phyloP scores from a whole-genome alignment of 352 stramenopile species.

The Phytophthora cactorum region DNA sequence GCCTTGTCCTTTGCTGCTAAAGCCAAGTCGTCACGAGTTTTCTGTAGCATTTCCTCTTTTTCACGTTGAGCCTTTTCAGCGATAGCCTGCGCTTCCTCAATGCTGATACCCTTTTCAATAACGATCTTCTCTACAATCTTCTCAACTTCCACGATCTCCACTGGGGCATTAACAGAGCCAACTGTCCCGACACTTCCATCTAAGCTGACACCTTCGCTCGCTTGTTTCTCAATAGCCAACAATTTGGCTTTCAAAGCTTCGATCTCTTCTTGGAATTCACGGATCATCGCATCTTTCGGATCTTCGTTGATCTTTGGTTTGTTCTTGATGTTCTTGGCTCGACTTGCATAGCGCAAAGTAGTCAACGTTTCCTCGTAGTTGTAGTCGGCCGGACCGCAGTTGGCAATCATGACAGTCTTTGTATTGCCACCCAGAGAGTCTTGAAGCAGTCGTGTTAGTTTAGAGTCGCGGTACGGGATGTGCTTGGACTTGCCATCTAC shows the following conservation, averaged over 20 bases:
- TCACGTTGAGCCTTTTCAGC: constrained; percentile 75
- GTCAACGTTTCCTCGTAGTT: constrained; percentile 97
- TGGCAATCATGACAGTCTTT: constrained; percentile 98
- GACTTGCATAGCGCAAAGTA: constrained; percentile 96
- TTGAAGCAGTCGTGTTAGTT: constrained; percentile 97
- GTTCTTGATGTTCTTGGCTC: constrained; percentile 99
- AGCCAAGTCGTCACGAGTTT: constrained; percentile 73
- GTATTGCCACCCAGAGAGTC: constrained; percentile 98
- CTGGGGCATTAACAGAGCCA: constrained; percentile 4
- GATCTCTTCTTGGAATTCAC: constrained; percentile 98
- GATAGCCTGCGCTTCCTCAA: constrained; percentile 77
- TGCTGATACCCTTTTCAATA: constrained; percentile 84
- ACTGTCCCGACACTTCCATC: constrained; percentile 2
- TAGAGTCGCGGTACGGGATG: constrained; percentile 93
- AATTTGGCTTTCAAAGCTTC: constrained; percentile 91
- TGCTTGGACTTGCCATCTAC: constrained; percentile 89
- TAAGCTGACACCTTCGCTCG: constrained; percentile 26
- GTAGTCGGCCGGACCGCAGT: constrained; percentile 97
- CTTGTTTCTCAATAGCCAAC: constrained; percentile 57
- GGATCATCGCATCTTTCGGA: constrained; percentile 97
- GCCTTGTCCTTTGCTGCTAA: constrained; percentile 82
- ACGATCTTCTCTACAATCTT: constrained; percentile 88
- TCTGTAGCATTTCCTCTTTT: constrained; percentile 77
- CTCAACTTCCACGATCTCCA: constrained; percentile 73
- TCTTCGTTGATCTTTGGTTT: constrained; percentile 99